phyloP scores from a whole-genome alignment of 768 basidiomycete genomes.

The Phlebiopsis flavidoalba region DNA sequence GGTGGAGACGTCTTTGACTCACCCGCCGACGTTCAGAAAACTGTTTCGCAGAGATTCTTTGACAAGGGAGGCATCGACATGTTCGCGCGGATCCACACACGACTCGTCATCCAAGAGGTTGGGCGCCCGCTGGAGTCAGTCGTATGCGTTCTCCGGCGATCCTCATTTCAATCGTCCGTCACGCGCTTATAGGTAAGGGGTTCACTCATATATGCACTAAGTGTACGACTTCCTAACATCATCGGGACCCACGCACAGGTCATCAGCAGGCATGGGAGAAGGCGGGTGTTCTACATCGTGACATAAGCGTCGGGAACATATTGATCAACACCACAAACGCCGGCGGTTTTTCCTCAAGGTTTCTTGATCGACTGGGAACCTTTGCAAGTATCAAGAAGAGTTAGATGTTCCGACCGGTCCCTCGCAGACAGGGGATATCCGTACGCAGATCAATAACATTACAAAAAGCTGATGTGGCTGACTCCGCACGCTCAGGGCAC shows the following conservation, averaged over 20 bases:
- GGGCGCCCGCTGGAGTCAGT: slow-evolving; percentile 3
- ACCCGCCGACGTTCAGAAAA: background rate
- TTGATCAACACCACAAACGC: background rate
- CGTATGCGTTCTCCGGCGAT: background rate
- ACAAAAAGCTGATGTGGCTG: background rate
- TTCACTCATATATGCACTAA: background rate
- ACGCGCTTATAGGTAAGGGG: background rate
- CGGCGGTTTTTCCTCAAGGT: background rate
- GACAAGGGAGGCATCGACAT: background rate
- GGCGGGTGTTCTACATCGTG: slow-evolving; percentile 5
- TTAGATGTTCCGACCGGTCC: background rate
- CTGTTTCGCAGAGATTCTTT: background rate
- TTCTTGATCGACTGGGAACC: slow-evolving; percentile 11
- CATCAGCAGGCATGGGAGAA: slow-evolving; percentile 3
- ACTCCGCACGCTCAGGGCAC: slow-evolving; percentile 11
- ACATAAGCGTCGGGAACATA: slow-evolving; percentile 1
- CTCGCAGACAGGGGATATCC: background rate
- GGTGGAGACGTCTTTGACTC: background rate
- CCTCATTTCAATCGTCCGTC: background rate
- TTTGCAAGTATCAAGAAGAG: slow-evolving; percentile 5
- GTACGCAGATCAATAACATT: background rate
- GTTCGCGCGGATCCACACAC: background rate
- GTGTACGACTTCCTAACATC: background rate
- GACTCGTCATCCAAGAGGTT: slow-evolving; percentile 3
- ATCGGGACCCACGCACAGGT: background rate